phyloP scores from a whole-genome alignment of 208 protist species.

The Trypanosoma lewisi region DNA sequence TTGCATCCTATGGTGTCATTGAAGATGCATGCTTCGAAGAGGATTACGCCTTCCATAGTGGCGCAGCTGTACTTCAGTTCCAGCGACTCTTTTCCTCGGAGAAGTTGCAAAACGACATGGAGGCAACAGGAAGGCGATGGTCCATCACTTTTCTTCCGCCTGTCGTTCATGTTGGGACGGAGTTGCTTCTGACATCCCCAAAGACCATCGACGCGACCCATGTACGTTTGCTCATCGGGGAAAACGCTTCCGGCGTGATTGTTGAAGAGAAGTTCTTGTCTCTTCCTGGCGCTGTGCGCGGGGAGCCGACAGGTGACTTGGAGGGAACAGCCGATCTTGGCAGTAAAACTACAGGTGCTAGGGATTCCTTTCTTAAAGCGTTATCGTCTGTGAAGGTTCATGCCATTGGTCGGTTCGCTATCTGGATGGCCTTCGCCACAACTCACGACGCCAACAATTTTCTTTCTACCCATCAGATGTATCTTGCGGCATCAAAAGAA shows the following conservation, averaged over 20 bases:
- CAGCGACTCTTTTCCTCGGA: slow-evolving; percentile 69
- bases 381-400: slow-evolving; percentile 30
- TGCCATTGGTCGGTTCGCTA: slow-evolving; percentile 47
- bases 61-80: slow-evolving; percentile 58
- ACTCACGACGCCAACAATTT: slow-evolving; percentile 51
- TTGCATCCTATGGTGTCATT: slow-evolving; percentile 63
- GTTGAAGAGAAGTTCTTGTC: slow-evolving; percentile 34
- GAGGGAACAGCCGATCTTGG: neutral
- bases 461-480: slow-evolving; percentile 41
- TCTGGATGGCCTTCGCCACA: slow-evolving; percentile 39
- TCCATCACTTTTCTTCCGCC: slow-evolving; percentile 40
- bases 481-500: slow-evolving; percentile 34
- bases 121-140: slow-evolving; percentile 36
- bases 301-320: slow-evolving; percentile 1
- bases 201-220: slow-evolving; percentile 25
- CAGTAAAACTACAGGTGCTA: neutral
- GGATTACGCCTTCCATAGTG: slow-evolving; percentile 51
- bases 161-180: slow-evolving; percentile 34
- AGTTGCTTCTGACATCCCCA: slow-evolving; percentile 45
- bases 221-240: slow-evolving; percentile 18
- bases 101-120: slow-evolving; percentile 45
- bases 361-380: slow-evolving; percentile 16
- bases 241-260: neutral
- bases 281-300: slow-evolving; percentile 22
- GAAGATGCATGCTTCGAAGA: slow-evolving; percentile 53